Percentiles rank a stretch among this genome's conserved stretches.
Conservation (phyloP, 352 stramenopile species). For the Phytophthora parvispora region DNA sequence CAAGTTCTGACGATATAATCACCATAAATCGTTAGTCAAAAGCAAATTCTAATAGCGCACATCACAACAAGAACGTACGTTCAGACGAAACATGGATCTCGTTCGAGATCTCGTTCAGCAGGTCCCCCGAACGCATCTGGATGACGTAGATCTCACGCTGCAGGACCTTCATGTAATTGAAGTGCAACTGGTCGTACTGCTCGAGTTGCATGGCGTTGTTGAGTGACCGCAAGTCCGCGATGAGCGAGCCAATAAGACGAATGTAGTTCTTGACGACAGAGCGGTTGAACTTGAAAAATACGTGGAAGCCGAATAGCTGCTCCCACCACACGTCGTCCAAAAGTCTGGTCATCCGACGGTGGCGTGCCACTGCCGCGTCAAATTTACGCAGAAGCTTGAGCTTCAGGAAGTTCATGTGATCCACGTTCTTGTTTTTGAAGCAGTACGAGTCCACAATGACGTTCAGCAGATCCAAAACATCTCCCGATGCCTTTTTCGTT, state of each 20-base stretch:
- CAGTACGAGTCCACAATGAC: conserved; percentile 89
- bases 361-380: conserved; percentile 51
- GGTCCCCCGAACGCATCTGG: conserved; percentile 68
- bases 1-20: conserved; percentile 62
- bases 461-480: conserved; percentile 81
- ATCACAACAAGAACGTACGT: no score
- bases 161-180: conserved; percentile 81
- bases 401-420: conserved; percentile 86
- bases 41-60: no score
- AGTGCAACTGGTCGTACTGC: conserved; percentile 77
- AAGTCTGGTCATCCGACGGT: conserved; percentile 67
- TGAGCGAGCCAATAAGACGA: conserved; percentile 66
- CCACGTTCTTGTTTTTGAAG: conserved; percentile 90
- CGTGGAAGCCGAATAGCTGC: conserved; percentile 78
- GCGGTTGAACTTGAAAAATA: conserved; percentile 75
- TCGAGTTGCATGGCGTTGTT: conserved; percentile 88
- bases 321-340: conserved; percentile 88
- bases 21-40: no score
- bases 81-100: conserved; percentile 64
- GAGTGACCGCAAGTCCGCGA: conserved; percentile 72
- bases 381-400: conserved; percentile 84
- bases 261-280: conserved; percentile 80
- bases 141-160: conserved; percentile 88
- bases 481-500: conserved; percentile 52
- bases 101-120: conserved; percentile 75